Evolutionary conservation across 768 basidiomycete genomes (phyloP), one percentile per base, ranked within the genome.

Genomic region (Thelephora ganbajun): DNA sequence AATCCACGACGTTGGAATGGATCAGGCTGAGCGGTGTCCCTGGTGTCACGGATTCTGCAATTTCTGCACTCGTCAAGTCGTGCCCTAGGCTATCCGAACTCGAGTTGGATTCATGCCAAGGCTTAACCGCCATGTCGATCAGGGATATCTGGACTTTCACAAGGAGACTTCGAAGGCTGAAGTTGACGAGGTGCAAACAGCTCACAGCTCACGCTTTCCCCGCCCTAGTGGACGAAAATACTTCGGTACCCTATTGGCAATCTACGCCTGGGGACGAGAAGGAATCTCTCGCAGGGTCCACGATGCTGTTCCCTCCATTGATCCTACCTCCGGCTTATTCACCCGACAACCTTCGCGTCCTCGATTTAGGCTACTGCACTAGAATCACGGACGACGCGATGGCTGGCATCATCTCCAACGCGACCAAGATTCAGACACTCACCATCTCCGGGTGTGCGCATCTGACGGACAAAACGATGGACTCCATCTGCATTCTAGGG

Each of bases 121-220:
- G 78, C 35, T 56, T 96, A 47, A 85, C 83, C 6, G 73, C 76
- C 5, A 59, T 72, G 42, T 79, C 86, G 0, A 70, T 89, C 33
- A 76, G 83, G 34, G 86, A 89, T 57, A 70, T 96, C n/a, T 83
- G 91, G 73, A 70, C 73, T 26, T 87, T 79, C 62, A 83, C 83
- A 41, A 77, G 85, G 52, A 84, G 79, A 58, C 68, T 97, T 46
- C 72, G 86, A 6, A 77, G 73, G 42, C 60, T 96, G 51, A 79
- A 83, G 54, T 65, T 98, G 43, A 80, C 84, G 35, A 81, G 84
- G 46, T 96, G 90, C 61, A 61, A 72, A 22, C 67, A 77, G 12
- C 64, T 96, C 54, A 84, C 84, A 22, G 88, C 93, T 67, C 79
- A 73, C 54, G 79, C 79, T 1, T 86, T 93, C 61, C 89, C 89